Percentiles rank a stretch among this genome's conserved stretches.
These are phyloP conservation scores for Populus tomentosa DNA, from an alignment of 441 rosid genomes.

Conservation along the genomic window DNA sequence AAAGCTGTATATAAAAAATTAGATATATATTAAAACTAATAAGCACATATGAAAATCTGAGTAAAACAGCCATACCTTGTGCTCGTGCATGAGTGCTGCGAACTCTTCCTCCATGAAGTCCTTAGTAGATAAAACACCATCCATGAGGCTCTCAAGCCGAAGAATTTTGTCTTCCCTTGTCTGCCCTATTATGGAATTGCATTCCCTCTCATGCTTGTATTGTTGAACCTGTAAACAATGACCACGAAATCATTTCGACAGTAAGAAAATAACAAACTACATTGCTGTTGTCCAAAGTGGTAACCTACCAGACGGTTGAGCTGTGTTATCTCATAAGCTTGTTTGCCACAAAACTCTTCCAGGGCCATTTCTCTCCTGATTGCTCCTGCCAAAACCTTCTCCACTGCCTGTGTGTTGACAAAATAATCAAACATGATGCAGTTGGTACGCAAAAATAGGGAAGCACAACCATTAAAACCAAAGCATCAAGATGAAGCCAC, in stretches of 20 bases:
- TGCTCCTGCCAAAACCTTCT: conserved; percentile 95
- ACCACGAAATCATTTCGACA: conserved; percentile 17
- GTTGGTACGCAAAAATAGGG: too few relatives aligned
- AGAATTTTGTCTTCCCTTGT: conserved; percentile 91
- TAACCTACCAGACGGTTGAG: conserved; percentile 77
- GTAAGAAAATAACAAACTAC: conserved; percentile 4
- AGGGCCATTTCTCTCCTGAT: conserved; percentile 98
- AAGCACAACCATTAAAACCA: too few relatives aligned
- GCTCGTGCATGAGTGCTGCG: conserved; percentile 67
- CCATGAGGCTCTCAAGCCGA: conserved; percentile 95
- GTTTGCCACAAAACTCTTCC: conserved; percentile 89
- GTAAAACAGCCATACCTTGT: conserved; percentile 49
- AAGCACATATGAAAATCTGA: conserved; percentile 6
- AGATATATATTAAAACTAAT: conserved; percentile 4
- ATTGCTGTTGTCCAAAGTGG: conserved; percentile 2
- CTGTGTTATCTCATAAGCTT: conserved; percentile 86
- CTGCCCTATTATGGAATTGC: conserved; percentile 85
- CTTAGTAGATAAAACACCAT: conserved; percentile 82
- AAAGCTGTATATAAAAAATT: conserved; percentile 48
- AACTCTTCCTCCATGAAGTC: conserved; percentile 91
- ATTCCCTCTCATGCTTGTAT: conserved; percentile 97
- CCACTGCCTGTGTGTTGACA: conserved; percentile 35
- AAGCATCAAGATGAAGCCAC: too few relatives aligned
- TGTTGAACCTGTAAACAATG: conserved; percentile 74
- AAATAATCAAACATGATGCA: too few relatives aligned